Evolutionary conservation across 805 yeast genomes (phyloP).

Genomic region (Suhomyces kilbournensis): DNA sequence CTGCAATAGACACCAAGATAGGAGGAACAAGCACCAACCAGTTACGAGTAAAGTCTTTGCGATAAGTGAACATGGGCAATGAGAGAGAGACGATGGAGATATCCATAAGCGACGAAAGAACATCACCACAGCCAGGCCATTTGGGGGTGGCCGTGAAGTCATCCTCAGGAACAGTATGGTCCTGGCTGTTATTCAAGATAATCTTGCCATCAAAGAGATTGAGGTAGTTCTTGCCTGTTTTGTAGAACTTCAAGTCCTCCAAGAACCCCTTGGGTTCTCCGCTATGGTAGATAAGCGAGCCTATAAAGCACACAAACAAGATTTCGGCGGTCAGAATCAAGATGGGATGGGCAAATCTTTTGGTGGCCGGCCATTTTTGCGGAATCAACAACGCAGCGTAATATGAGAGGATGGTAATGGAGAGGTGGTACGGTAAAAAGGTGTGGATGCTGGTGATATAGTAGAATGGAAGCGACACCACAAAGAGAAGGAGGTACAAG

Average conservation of each 20-base stretch:
- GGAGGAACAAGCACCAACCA: slow-evolving; percentile 61
- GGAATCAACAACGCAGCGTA: slow-evolving; percentile 48
- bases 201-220: slow-evolving; percentile 48
- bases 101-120: slow-evolving; percentile 68
- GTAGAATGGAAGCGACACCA: slow-evolving; percentile 60
- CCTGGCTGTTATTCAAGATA: slow-evolving; percentile 27
- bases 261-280: slow-evolving; percentile 48
- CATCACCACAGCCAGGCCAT: slow-evolving; percentile 83
- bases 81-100: slow-evolving; percentile 73
- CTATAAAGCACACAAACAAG: slow-evolving; percentile 60
- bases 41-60: slow-evolving; percentile 59
- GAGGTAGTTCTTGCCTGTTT: slow-evolving; percentile 67
- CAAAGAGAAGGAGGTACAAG: slow-evolving; percentile 44
- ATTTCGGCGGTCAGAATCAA: slow-evolving; percentile 62
- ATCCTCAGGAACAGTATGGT: slow-evolving; percentile 9
- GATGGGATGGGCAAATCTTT: slow-evolving; percentile 67
- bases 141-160: slow-evolving; percentile 32
- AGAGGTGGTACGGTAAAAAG: slow-evolving; percentile 60
- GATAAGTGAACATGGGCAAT: slow-evolving; percentile 72
- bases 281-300: slow-evolving; percentile 48
- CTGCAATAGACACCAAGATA: slow-evolving; percentile 50
- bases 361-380: slow-evolving; percentile 40
- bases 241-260: slow-evolving; percentile 50
- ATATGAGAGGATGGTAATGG: slow-evolving; percentile 57
- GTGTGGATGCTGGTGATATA: slow-evolving; percentile 47